These are phyloP conservation scores for Chenopodium formosanum DNA, from an alignment of 148 eudicot genomes.

Conservation along the genomic window DNA sequence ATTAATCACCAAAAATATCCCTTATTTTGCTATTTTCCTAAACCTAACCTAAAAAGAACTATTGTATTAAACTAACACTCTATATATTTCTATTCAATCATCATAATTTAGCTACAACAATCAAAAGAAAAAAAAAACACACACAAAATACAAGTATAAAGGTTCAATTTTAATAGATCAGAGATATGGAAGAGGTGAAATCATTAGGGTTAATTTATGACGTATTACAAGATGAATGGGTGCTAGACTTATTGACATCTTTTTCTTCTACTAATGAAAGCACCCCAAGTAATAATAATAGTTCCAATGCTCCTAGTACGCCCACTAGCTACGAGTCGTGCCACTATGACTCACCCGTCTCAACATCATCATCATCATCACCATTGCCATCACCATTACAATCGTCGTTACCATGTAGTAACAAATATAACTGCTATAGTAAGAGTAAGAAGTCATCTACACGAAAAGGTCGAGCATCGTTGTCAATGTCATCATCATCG, in stretches of 20 bases:
- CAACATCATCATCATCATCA: background rate
- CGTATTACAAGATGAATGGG: conserved; percentile 7
- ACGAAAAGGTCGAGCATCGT: background rate
- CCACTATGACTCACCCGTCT: background rate
- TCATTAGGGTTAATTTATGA: background rate
- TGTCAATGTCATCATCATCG: background rate
- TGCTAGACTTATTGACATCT: background rate
- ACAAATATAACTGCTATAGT: background rate
- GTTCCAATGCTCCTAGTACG: background rate
- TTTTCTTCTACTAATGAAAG: background rate
- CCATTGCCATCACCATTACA: background rate
- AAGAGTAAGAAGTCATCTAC: background rate
- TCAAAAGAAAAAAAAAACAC: too few species aligned
- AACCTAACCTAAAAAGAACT: background rate
- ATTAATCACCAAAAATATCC: background rate
- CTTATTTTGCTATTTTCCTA: background rate
- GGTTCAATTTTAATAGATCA: background rate
- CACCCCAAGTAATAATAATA: background rate
- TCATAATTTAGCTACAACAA: background rate
- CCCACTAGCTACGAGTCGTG: background rate
- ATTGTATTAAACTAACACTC: background rate
- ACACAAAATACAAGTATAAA: too few species aligned
- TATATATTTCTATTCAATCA: background rate
- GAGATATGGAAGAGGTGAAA: background rate
- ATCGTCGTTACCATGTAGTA: background rate